A percentile compares a stretch with the other conserved stretches of the same genome.
Evolutionary conservation across 352 stramenopile species (phyloP).

Genomic region (Phytophthora citricola): DNA sequence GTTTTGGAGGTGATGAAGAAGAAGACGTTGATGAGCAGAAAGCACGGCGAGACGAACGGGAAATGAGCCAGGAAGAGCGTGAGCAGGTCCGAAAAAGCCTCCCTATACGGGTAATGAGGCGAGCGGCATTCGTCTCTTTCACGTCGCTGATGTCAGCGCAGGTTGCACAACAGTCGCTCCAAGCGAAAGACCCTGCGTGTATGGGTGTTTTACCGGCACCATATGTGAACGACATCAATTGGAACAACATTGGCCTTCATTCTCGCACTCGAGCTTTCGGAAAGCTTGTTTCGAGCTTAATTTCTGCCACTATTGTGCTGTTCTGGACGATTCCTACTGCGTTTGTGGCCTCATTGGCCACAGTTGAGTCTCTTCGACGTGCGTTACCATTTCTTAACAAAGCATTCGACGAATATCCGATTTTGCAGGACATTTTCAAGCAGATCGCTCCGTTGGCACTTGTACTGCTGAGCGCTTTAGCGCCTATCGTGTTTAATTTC

Average conservation of each 20-base stretch:
- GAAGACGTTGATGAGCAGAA: conserved; percentile 42
- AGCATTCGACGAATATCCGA: conserved; percentile 67
- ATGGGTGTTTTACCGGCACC: conserved; percentile 65
- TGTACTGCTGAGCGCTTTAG: conserved; percentile 64
- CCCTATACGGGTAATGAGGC: conserved; percentile 72
- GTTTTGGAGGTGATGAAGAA: conserved; percentile 29
- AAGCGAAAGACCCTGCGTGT: conserved; percentile 60
- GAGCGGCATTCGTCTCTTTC: conserved; percentile 82
- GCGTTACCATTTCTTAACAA: conserved; percentile 70
- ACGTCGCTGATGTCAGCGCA: conserved; percentile 75
- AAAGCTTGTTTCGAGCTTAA: conserved; percentile 51
- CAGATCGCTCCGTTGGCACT: conserved; percentile 75
- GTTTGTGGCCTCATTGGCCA: conserved; percentile 76
- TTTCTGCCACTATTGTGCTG: conserved; percentile 74
- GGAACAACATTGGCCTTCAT: conserved; percentile 72
- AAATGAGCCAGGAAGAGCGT: conserved; percentile 58
- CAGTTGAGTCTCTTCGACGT: conserved; percentile 68
- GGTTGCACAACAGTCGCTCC: conserved; percentile 72
- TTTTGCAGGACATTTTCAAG: conserved; percentile 70
- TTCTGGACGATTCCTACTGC: conserved; percentile 88
- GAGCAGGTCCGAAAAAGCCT: conserved; percentile 52
- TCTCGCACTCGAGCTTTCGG: conserved; percentile 61
- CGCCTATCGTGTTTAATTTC: conserved; percentile 68
- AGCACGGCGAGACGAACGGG: conserved; percentile 37
- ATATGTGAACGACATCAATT: conserved; percentile 74